Base-by-base conservation (phyloP, 163 green algal species). In the Coccomyxa subellipsoidea region DNA sequence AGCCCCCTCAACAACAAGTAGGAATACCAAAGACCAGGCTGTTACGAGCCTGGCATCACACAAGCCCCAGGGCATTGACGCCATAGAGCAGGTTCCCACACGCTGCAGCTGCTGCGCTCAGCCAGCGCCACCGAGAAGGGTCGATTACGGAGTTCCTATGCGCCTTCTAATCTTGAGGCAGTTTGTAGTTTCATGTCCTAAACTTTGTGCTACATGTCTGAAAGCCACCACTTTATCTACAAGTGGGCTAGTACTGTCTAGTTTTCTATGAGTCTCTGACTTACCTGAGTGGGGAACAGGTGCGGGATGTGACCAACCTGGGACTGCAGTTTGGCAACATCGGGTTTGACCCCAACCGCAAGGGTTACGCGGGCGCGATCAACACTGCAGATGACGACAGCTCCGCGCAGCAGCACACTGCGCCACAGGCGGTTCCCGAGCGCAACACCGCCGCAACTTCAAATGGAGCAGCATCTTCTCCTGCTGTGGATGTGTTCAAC, bases 251-350 rank as follows among this genome's bases (percentile, higher is more conserved):
- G 47, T 18, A 59, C 23, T 7, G 47, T 6, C 23, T 59, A 7
- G 15, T 27, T 59, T 59, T 8, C 1, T 59, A 1, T 23, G 47
- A 59, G 47, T 1, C 3, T n/a, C n/a, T n/a, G 5, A 18, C 15
- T 2, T 54, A 54, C 23, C 15, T 59, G 47, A 12, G 23, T 7
- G 47, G 47, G 47, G 47, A 27, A 12, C 47, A 59, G 47, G 47
- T 59, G 47, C 47, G 47, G 47, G 47, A 59, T 18, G 47, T 59
- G 47, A 59, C 47, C 21, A 59, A 59, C 69, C 69, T 75, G 23
- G 69, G n/a, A 3, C 69, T 75, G 69, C 69, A 75, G 69, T 75
- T 75, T 23, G 69, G 69, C 69, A 75, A 75, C 69, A 34, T 75
- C 15, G n/a, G 31, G 27, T 75, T 75, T 75, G 69, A 35, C 69